Conservation (phyloP, 2,329 filamentous ascomycete genomes). For the Trichoderma sp. region DNA sequence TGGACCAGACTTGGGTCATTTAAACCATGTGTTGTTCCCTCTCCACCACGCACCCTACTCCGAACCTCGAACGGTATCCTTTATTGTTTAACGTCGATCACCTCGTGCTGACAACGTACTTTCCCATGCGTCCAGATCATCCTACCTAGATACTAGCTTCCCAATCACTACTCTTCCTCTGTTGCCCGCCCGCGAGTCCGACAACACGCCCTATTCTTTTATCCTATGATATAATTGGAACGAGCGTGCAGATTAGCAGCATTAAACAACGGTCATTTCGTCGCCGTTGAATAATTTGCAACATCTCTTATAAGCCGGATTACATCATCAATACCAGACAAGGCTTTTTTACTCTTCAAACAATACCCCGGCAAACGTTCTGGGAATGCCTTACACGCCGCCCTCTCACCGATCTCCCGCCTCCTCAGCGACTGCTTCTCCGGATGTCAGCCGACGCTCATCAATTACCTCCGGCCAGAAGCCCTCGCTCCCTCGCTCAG, state of each 20-base stretch:
- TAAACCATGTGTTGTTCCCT: conserved; percentile 6
- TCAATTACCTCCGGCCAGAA: conserved; percentile 52
- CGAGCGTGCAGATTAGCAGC: background rate
- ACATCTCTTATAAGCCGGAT: background rate
- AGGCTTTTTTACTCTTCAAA: background rate
- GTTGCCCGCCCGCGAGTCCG: background rate
- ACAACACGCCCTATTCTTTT: background rate
- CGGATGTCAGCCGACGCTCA: conserved; percentile 56
- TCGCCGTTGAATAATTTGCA: conserved; percentile 7
- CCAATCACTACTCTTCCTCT: background rate
- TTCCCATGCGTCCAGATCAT: conserved; percentile 14
- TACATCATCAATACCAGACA: background rate
- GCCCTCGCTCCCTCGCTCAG: conserved; percentile 59
- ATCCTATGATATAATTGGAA: conserved; percentile 19
- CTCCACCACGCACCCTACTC: background rate
- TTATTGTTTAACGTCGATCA: background rate
- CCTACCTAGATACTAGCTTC: conserved; percentile 14
- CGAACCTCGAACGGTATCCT: background rate
- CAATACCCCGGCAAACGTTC: conserved; percentile 16
- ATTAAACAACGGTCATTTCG: background rate
- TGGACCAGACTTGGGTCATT: background rate
- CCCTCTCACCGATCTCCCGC: conserved; percentile 66
- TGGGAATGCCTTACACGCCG: conserved; percentile 84
- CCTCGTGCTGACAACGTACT: conserved; percentile 20
- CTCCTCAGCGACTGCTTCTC: conserved; percentile 56